These are phyloP conservation scores for Apophysomyces elegans DNA, from an alignment of 371 early-diverging fungal species.

Conservation along the genomic window DNA sequence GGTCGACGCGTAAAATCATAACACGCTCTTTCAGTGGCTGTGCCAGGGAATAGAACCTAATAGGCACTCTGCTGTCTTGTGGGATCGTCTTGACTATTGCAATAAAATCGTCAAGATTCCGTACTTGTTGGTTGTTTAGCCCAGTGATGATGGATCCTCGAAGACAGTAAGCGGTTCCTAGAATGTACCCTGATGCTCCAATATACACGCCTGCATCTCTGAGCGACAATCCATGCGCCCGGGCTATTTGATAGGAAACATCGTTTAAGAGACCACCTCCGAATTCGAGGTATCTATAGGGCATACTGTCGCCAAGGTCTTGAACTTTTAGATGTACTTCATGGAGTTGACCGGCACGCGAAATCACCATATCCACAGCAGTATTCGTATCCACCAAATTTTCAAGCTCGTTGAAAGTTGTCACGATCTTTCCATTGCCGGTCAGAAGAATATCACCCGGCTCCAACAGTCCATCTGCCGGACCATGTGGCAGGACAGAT, in stretches of 20 bases:
- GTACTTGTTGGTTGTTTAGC: constrained; percentile 72
- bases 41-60: constrained; percentile 73
- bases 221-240: constrained; percentile 67
- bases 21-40: constrained; percentile 70
- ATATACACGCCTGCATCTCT: constrained; percentile 84
- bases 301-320: constrained; percentile 79
- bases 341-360: constrained; percentile 68
- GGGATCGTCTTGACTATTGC: constrained; percentile 63
- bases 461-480: constrained; percentile 63
- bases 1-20: constrained; percentile 76
- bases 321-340: constrained; percentile 63
- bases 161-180: constrained; percentile 62
- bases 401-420: constrained; percentile 73
- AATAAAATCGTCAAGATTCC: constrained; percentile 79
- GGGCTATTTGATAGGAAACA: constrained; percentile 86
- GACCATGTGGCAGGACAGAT: constrained; percentile 70
- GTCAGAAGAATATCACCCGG: constrained; percentile 77
- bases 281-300: constrained; percentile 75
- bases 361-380: constrained; percentile 68
- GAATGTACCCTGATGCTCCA: constrained; percentile 70
- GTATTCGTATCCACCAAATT: constrained; percentile 62
- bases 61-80: constrained; percentile 81
- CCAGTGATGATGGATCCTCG: constrained; percentile 68
- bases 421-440: constrained; percentile 62
- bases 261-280: constrained; percentile 88